A percentile compares a stretch with the other conserved stretches of the same genome.
Conservation (phyloP, 345 rosid species). For the Eucalyptus polybractea region DNA sequence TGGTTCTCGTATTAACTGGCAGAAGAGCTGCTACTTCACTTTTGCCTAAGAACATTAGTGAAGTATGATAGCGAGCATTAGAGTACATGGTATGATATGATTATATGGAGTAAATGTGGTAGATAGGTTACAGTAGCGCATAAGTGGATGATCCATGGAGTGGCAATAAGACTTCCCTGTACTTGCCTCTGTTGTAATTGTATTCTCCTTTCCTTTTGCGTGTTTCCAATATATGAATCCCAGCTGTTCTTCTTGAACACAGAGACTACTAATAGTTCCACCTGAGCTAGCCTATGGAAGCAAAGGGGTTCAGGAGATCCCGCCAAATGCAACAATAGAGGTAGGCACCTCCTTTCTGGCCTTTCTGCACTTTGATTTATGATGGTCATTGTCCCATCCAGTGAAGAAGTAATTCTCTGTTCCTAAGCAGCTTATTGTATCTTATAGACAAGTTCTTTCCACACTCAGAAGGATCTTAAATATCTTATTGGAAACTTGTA, state of each 20-base stretch:
- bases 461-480: background rate
- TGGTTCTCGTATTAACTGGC: background rate
- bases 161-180: background rate
- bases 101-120: background rate
- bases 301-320: conserved; percentile 94
- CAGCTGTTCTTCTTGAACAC: background rate
- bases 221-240: background rate
- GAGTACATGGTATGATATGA: background rate
- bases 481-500: background rate
- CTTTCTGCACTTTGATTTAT: background rate
- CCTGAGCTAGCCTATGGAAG: conserved; percentile 92
- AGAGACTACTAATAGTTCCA: conserved; percentile 82
- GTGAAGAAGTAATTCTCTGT: background rate
- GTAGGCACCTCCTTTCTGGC: conserved; percentile 9
- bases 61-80: background rate
- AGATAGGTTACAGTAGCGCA: background rate
- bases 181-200: background rate
- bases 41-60: background rate
- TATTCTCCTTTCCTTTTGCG: background rate
- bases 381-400: background rate
- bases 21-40: background rate
- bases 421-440: background rate
- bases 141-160: background rate
- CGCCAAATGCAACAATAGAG: conserved; percentile 96
- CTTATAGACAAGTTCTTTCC: background rate